Evolutionary conservation across 2,329 filamentous ascomycete species (phyloP).

Genomic region (Neonectria faginata): DNA sequence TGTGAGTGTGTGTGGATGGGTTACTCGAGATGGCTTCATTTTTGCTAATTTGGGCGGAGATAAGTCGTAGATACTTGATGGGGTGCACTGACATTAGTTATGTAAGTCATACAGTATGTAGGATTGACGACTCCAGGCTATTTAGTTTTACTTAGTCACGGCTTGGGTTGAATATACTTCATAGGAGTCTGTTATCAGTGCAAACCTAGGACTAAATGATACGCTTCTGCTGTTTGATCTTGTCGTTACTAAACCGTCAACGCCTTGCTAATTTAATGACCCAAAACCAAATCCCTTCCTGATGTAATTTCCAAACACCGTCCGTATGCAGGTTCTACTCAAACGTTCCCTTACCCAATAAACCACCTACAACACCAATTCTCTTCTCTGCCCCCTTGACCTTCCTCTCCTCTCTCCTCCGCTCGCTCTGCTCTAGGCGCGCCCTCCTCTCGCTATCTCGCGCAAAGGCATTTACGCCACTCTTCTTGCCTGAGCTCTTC

Average conservation of each 20-base stretch:
- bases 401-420: slow-evolving; percentile 68
- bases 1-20: not conserved
- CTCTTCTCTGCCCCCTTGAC: slow-evolving; percentile 68
- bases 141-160: not conserved
- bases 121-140: not conserved
- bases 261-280: slow-evolving; percentile 31
- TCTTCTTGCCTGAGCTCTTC: slow-evolving; percentile 70
- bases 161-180: not conserved
- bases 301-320: slow-evolving; percentile 27
- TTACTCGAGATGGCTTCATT: not conserved
- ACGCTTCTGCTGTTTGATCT: not conserved
- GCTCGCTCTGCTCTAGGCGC: slow-evolving; percentile 67
- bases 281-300: slow-evolving; percentile 1
- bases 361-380: slow-evolving; percentile 66
- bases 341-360: slow-evolving; percentile 66
- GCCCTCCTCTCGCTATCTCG: slow-evolving; percentile 69
- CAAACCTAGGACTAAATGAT: not conserved
- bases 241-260: slow-evolving; percentile 21
- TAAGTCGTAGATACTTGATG: not conserved
- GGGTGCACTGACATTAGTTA: not conserved
- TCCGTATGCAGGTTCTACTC: slow-evolving; percentile 42
- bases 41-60: not conserved
- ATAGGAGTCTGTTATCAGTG: slow-evolving; percentile 13
- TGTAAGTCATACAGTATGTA: not conserved
- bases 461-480: slow-evolving; percentile 71